Conservation (phyloP, 768 basidiomycete genomes). For the Naganishia kalamii region DNA sequence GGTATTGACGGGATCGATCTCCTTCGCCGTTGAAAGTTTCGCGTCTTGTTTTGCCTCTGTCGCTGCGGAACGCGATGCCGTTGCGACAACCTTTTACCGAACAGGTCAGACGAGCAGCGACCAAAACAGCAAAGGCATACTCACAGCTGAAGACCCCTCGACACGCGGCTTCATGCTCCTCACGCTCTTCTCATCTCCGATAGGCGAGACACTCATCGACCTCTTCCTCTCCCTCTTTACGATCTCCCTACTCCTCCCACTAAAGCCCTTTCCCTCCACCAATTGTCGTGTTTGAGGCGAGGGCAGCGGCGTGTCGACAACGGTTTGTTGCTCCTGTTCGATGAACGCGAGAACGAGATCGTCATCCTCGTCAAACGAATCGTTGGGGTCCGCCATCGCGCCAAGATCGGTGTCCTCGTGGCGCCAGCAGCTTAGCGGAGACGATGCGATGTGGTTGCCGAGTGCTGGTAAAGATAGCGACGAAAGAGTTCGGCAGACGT, state of each 20-base stretch:
- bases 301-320: not conserved
- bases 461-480: too few species aligned
- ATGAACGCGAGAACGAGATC: constrained; percentile 7
- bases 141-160: not conserved
- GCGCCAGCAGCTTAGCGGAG: too few species aligned
- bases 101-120: too few species aligned
- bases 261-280: too few species aligned
- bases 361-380: constrained; percentile 1
- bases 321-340: constrained; percentile 1
- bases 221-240: not conserved
- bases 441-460: too few species aligned
- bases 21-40: not conserved
- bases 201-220: not conserved
- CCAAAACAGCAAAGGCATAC: too few species aligned
- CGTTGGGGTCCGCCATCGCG: not conserved
- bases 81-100: too few species aligned
- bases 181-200: not conserved
- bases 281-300: not conserved
- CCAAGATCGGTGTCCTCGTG: too few species aligned
- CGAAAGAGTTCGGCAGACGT: too few species aligned
- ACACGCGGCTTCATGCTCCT: not conserved
- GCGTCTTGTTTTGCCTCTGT: not conserved
- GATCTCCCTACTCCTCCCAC: not conserved
- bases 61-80: too few species aligned
- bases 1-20: not conserved